These are phyloP conservation scores for Aspergillus indologenus DNA, from an alignment of 495 filamentous ascomycete species.

Conservation along the genomic window DNA sequence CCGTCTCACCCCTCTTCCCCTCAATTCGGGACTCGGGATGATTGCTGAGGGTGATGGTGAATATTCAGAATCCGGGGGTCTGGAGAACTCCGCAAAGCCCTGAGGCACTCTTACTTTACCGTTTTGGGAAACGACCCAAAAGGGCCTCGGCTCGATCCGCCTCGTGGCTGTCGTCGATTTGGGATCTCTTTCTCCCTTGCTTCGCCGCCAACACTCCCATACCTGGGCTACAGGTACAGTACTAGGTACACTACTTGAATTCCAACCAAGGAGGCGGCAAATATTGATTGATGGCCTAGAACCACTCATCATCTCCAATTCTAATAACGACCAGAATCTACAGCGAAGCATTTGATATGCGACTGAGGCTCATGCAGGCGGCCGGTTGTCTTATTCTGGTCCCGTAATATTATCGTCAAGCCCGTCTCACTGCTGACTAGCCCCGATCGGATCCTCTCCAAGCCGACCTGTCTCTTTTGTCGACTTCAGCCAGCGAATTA, in stretches of 20 bases:
- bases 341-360: background rate
- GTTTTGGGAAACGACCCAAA: background rate
- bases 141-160: constrained; percentile 3
- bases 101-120: constrained; percentile 1
- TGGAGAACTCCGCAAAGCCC: constrained; percentile 18
- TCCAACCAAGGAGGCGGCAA: background rate
- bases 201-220: background rate
- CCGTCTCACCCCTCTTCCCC: background rate
- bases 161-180: constrained; percentile 1
- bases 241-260: background rate
- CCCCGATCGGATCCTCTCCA: background rate
- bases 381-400: background rate
- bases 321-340: background rate
- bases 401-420: constrained; percentile 19
- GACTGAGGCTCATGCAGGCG: constrained; percentile 4
- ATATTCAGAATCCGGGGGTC: constrained; percentile 23
- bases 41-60: constrained; percentile 4
- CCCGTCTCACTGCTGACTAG: background rate
- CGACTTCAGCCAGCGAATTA: background rate
- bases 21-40: background rate
- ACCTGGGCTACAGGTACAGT: too few species aligned
- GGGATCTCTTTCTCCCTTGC: background rate
- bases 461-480: background rate
- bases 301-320: background rate
- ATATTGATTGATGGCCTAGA: background rate